Evolutionary conservation across 805 yeast species (phyloP).

Genomic region (Geotrichum ghanense): DNA sequence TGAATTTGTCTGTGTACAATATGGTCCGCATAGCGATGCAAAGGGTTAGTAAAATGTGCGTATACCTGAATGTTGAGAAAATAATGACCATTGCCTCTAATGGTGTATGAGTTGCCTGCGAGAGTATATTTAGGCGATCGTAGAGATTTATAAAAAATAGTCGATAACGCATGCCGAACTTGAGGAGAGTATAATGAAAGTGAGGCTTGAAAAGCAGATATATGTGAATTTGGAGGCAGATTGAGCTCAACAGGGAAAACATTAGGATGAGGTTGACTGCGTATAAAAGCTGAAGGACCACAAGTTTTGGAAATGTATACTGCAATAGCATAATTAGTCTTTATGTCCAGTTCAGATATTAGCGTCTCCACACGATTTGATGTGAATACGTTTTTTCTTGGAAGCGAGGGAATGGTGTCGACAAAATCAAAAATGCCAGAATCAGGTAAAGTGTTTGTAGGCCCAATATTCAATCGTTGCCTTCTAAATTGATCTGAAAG

Average conservation of each 20-base stretch:
- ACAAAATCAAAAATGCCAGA: slow-evolving; percentile 81
- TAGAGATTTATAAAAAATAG: slow-evolving; percentile 70
- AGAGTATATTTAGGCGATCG: slow-evolving; percentile 76
- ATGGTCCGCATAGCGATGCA: slow-evolving; percentile 84
- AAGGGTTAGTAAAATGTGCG: slow-evolving; percentile 89
- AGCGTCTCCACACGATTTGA: slow-evolving; percentile 42
- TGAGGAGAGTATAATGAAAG: slow-evolving; percentile 56
- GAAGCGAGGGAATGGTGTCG: slow-evolving; percentile 51
- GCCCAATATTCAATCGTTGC: slow-evolving; percentile 42
- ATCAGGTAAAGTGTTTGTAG: slow-evolving; percentile 43
- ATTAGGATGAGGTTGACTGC: slow-evolving; percentile 82
- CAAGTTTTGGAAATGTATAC: slow-evolving; percentile 60
- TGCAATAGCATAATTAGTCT: slow-evolving; percentile 79
- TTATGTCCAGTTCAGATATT: slow-evolving; percentile 65
- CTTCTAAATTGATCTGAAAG: slow-evolving; percentile 61
- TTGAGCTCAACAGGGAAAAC: slow-evolving; percentile 56
- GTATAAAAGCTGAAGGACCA: slow-evolving; percentile 72
- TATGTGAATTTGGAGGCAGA: slow-evolving; percentile 58
- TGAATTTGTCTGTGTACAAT: slow-evolving; percentile 89
- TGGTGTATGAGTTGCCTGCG: slow-evolving; percentile 61
- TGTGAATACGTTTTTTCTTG: slow-evolving; percentile 49
- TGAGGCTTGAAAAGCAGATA: slow-evolving; percentile 54
- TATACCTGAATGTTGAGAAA: slow-evolving; percentile 73
- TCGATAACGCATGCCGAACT: slow-evolving; percentile 63
- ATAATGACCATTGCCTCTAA: slow-evolving; percentile 44